Conservation (phyloP, 495 filamentous ascomycete species). For the Neurospora sp. region DNA sequence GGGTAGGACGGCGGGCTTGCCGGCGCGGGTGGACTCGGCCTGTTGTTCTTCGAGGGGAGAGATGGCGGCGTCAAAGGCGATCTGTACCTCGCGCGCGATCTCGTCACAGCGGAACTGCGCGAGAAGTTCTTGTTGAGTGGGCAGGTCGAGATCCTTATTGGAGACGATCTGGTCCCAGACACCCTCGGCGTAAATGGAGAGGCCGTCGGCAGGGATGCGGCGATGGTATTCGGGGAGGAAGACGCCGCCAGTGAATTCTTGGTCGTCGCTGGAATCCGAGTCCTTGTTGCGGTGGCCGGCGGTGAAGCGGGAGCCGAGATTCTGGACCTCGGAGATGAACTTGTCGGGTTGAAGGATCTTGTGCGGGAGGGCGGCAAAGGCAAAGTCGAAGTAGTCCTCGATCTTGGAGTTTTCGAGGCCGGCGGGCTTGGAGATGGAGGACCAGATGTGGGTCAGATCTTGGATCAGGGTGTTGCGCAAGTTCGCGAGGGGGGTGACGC, state of each 20-base stretch:
- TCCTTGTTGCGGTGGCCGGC: conserved; percentile 48
- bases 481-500: conserved; percentile 78
- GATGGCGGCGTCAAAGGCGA: conserved; percentile 75
- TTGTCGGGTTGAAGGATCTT: conserved; percentile 94
- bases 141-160: conserved; percentile 95
- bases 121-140: conserved; percentile 91
- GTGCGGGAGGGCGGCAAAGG: conserved; percentile 90
- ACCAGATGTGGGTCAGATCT: conserved; percentile 86
- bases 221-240: conserved; percentile 93
- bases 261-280: conserved; percentile 49
- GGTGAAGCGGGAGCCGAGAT: conserved; percentile 70
- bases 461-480: conserved; percentile 82
- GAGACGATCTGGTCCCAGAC: conserved; percentile 98
- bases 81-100: conserved; percentile 76
- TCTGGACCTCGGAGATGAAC: conserved; percentile 71
- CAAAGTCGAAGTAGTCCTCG: conserved; percentile 96
- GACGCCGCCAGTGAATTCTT: conserved; percentile 63
- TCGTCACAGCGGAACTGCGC: conserved; percentile 98
- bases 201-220: conserved; percentile 90
- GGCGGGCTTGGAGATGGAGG: conserved; percentile 76
- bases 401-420: conserved; percentile 84
- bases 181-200: conserved; percentile 82
- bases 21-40: conserved; percentile 56
- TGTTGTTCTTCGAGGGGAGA: conserved; percentile 79
- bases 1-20: conserved; percentile 60